Percentiles rank a stretch among this genome's conserved stretches.
These are phyloP conservation scores for Camellia oleifera DNA, from an alignment of 179 eudicot species.

Conservation along the genomic window DNA sequence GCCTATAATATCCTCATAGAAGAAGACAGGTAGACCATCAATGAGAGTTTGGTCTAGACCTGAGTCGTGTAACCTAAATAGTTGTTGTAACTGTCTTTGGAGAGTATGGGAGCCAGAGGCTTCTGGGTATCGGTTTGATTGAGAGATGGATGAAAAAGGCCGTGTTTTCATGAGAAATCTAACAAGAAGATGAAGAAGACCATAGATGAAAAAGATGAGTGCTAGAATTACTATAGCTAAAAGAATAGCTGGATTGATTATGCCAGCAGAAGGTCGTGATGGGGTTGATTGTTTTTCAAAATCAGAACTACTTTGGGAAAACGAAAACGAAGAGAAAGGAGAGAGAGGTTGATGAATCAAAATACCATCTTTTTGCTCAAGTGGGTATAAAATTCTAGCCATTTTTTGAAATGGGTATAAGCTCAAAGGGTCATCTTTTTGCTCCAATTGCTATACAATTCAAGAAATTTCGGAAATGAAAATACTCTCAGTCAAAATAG, in stretches of 20 bases:
- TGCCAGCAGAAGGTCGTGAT: constrained; percentile 20
- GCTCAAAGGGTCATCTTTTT: not conserved
- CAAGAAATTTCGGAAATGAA: not conserved
- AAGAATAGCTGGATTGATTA: constrained; percentile 45
- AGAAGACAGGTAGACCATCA: constrained; percentile 53
- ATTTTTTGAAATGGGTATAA: not conserved
- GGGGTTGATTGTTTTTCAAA: not conserved
- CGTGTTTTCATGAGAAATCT: constrained; percentile 44
- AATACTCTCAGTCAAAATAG: not conserved
- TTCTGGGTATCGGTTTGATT: constrained; percentile 33
- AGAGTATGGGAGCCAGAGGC: constrained; percentile 33
- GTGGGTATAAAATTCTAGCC: not conserved
- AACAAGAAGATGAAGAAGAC: constrained; percentile 48
- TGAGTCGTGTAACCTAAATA: constrained; percentile 55
- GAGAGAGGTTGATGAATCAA: not conserved
- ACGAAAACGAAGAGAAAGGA: not conserved
- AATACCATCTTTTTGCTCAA: constrained; percentile 6
- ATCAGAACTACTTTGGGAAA: not conserved
- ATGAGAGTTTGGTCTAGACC: constrained; percentile 55
- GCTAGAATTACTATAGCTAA: constrained; percentile 46
- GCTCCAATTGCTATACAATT: no score
- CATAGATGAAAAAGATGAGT: constrained; percentile 42
- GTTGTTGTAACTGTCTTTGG: constrained; percentile 66
- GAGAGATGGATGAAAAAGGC: constrained; percentile 35
- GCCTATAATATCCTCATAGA: constrained; percentile 45